These are phyloP conservation scores for Scheffersomyces titani DNA, from an alignment of 1,139 yeast species.

Conservation along the genomic window DNA sequence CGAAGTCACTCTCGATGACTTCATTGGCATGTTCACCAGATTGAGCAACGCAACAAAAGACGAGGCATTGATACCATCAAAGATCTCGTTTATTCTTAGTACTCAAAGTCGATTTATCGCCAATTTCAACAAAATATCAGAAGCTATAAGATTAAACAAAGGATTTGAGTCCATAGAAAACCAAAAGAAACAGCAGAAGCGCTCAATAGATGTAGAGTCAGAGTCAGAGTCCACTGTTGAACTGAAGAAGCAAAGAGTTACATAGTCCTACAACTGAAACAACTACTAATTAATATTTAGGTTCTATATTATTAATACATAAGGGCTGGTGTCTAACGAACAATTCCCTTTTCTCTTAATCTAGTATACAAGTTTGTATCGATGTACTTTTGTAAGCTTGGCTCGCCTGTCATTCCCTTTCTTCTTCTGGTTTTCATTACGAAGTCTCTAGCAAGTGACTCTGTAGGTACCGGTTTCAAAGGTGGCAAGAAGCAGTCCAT, in stretches of 20 bases:
- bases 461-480: slow-evolving; percentile 70
- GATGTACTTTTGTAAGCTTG: slow-evolving; percentile 68
- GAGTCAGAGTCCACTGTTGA: neutral
- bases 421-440: slow-evolving; percentile 85
- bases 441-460: slow-evolving; percentile 82
- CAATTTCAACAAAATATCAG: slow-evolving; percentile 26
- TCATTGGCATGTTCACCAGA: slow-evolving; percentile 29
- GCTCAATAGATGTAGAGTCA: neutral
- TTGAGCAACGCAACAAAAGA: slow-evolving; percentile 23
- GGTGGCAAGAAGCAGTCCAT: slow-evolving; percentile 60
- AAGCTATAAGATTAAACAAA: slow-evolving; percentile 21
- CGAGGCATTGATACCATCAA: slow-evolving; percentile 16
- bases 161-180: slow-evolving; percentile 19
- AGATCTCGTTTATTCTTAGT: slow-evolving; percentile 25
- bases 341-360: slow-evolving; percentile 51
- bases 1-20: slow-evolving; percentile 32
- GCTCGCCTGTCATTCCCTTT: slow-evolving; percentile 83
- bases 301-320: neutral
- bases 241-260: neutral
- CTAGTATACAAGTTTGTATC: slow-evolving; percentile 59
- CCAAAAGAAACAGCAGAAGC: neutral
- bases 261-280: neutral
- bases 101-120: slow-evolving; percentile 36
- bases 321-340: slow-evolving; percentile 13
- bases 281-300: neutral